Conservation (phyloP, 148 eudicot species). For the Arctostaphylos glauca region DNA sequence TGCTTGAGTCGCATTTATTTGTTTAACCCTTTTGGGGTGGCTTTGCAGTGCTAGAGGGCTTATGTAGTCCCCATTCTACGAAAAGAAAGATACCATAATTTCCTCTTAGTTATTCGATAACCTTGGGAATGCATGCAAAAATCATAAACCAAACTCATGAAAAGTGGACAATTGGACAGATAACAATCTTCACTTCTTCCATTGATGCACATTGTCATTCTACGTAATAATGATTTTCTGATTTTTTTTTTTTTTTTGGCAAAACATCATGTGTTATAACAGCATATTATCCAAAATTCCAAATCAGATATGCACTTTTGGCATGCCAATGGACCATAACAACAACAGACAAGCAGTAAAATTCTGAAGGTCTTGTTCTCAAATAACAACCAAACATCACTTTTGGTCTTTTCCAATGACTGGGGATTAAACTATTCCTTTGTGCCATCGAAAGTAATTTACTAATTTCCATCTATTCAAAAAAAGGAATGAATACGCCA, state of each 20-base stretch:
- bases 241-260: not conserved
- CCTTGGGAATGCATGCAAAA: too few relatives aligned
- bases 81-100: not conserved
- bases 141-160: not conserved
- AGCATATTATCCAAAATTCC: not conserved
- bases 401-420: not conserved
- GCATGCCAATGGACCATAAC: not conserved
- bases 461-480: not conserved
- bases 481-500: not conserved
- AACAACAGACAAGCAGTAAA: not conserved
- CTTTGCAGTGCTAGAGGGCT: not conserved
- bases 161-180: not conserved
- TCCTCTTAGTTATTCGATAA: not conserved
- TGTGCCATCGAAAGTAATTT: not conserved
- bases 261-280: not conserved
- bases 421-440: not conserved
- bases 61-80: not conserved
- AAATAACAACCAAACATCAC: not conserved
- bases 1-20: not conserved
- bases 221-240: not conserved
- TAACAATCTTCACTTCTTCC: not conserved
- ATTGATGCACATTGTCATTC: not conserved
- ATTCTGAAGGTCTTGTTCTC: not conserved
- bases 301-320: slow-evolving; percentile 2
- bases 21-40: not conserved